Evolutionary conservation across 352 stramenopile genomes (phyloP).

Genomic region (Elongisporangium undulatum): DNA sequence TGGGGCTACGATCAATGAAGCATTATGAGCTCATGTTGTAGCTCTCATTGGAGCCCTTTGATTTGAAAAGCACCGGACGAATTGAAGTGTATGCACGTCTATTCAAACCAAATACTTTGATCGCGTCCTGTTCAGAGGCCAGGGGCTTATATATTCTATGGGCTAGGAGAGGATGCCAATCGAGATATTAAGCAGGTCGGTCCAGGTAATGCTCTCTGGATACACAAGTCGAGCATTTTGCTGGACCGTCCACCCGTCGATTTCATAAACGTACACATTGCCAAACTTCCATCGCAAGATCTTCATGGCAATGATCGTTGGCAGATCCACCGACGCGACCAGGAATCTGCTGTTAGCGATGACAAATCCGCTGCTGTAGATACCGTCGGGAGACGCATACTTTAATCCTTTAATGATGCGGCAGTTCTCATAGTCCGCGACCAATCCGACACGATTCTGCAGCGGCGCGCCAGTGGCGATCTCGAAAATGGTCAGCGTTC

Average conservation of each 20-base stretch:
- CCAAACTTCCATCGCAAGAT: slow-evolving; percentile 19
- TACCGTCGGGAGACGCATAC: slow-evolving; percentile 35
- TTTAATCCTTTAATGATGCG: slow-evolving; percentile 41
- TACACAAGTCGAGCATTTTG: slow-evolving; percentile 34
- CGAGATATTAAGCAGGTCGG: slow-evolving; percentile 30
- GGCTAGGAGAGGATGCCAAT: slow-evolving; percentile 25
- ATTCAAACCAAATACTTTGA: no score
- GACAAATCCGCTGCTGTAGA: slow-evolving; percentile 40
- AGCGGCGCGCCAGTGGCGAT: slow-evolving; percentile 27
- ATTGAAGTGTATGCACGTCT: no score
- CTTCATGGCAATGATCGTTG: slow-evolving; percentile 31
- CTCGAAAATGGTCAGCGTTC: slow-evolving; percentile 34
- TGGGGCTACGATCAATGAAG: no score
- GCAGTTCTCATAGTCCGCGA: slow-evolving; percentile 43
- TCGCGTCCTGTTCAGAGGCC: no score
- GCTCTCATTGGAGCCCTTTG: no score
- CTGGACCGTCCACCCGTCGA: slow-evolving; percentile 29
- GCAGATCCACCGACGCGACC: slow-evolving; percentile 28
- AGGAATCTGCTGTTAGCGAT: slow-evolving; percentile 39
- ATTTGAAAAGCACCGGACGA: no score
- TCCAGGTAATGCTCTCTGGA: slow-evolving; percentile 28
- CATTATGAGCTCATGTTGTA: no score
- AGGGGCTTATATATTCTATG: no score
- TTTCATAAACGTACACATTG: slow-evolving; percentile 37
- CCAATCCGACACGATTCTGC: slow-evolving; percentile 17